Evolutionary conservation across 2,329 filamentous ascomycete genomes (phyloP).

Genomic region (Paecilomyces variotii): DNA sequence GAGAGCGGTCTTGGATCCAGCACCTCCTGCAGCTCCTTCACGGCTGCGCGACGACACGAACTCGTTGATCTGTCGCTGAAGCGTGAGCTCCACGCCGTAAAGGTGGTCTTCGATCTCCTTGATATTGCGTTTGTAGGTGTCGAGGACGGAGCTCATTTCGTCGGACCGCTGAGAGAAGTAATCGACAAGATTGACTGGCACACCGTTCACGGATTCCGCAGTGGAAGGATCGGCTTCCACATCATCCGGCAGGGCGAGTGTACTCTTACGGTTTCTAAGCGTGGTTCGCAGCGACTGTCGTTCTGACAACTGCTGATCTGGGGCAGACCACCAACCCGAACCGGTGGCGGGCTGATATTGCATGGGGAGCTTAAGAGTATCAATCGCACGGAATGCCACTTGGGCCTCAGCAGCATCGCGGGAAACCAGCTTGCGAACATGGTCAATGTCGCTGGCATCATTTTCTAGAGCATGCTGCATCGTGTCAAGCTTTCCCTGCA

Average conservation of each 20-base stretch:
- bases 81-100: constrained; percentile 53
- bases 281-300: constrained; percentile 31
- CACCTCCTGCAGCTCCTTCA: constrained; percentile 28
- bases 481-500: constrained; percentile 53
- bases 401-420: constrained; percentile 63
- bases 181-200: constrained; percentile 52
- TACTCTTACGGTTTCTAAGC: constrained; percentile 29
- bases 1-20: constrained; percentile 34
- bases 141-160: constrained; percentile 52
- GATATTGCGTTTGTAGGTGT: constrained; percentile 51
- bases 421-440: constrained; percentile 49
- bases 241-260: constrained; percentile 40
- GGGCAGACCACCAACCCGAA: constrained; percentile 32
- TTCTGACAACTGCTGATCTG: constrained; percentile 31
- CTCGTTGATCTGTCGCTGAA: constrained; percentile 53
- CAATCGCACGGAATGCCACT: constrained; percentile 63
- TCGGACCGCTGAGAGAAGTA: constrained; percentile 57
- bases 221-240: constrained; percentile 31
- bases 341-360: constrained; percentile 49
- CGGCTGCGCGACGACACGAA: constrained; percentile 37
- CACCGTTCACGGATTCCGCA: constrained; percentile 40
- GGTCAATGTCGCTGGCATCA: constrained; percentile 53
- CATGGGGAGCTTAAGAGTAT: constrained; percentile 63
- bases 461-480: constrained; percentile 56
- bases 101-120: constrained; percentile 59